Base-by-base conservation (phyloP, 139 green algal genomes). In the Micractinium conductrix region DNA sequence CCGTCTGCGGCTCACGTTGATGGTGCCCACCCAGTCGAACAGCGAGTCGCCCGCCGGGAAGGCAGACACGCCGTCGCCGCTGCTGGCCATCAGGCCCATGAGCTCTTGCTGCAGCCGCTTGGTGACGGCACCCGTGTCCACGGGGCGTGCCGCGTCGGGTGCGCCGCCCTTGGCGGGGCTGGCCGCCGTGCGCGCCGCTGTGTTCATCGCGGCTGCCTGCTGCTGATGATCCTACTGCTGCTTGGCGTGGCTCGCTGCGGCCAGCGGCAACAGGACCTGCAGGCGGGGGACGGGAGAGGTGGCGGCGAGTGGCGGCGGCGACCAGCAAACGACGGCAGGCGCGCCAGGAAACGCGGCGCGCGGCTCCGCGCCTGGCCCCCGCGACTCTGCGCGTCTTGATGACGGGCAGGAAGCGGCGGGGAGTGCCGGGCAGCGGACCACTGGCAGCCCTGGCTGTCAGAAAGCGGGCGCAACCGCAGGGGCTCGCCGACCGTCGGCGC, bases 41-140 rank as follows among this genome's bases (percentile, higher is more conserved):
- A 97, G 93, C 74, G 93, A 96, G 86, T 96, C 93, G 8, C 93
- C 92, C 6, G 92, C 88, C 7, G 94, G 94, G 84, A 97, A 97
- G 24, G 94, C 94, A 35, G 91, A 95, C 7, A 97, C 88, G 16
- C 87, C 89, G 24, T 86, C 55, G 33, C 91, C 90, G 44, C 62
- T 84, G 62, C 48, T 70, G 28, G 78, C 70, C 91, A 94, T 94
- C 7, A 94, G 67, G 17, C 81, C 78, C 88, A 93, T 94, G 22
- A 94, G 90, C 87, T 94, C 91, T 37, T 88, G 88, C 86, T 94
- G 91, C 65, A 93, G 73, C 35, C 91, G 87, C 85, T 93, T 92
- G 22, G 87, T 85, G 12, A 93, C 88, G 9, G 91, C 91, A 7
- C 43, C 73, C 5, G 72, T 81, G 62, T 87, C 84, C 24, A 82